These are phyloP conservation scores for Eremochloa ophiuroides DNA, from an alignment of 176 grass and related monocot species.

Conservation along the genomic window DNA sequence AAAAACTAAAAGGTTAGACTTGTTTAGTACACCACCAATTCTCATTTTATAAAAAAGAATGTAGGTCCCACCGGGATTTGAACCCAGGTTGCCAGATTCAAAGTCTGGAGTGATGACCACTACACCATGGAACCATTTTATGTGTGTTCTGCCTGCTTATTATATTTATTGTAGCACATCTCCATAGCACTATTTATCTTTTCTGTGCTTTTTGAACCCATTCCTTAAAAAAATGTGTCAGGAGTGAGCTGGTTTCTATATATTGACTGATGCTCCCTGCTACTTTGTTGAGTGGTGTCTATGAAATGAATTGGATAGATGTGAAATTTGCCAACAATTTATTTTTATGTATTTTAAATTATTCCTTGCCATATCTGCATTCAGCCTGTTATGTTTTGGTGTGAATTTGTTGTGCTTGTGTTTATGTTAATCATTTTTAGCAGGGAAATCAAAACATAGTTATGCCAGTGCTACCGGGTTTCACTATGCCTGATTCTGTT, in stretches of 20 bases:
- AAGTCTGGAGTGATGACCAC: constrained; percentile 93
- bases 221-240: not conserved
- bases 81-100: constrained; percentile 90
- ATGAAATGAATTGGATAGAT: not conserved
- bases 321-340: not conserved
- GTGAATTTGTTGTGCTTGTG: not conserved
- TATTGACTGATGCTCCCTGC: not conserved
- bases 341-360: not conserved
- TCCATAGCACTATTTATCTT: not conserved
- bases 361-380: not conserved
- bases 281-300: not conserved
- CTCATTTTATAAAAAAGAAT: not conserved
- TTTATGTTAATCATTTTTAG: not conserved
- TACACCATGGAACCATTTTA: constrained; percentile 70
- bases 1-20: not conserved
- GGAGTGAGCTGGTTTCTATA: not conserved
- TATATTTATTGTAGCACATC: not conserved
- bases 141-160: not conserved
- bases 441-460: too few relatives aligned
- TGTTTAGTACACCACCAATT: not conserved
- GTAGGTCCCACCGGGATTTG: constrained; percentile 75
- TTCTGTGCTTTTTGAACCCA: not conserved
- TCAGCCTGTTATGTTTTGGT: not conserved
- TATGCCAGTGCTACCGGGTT: not conserved
- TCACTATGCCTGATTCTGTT: not conserved